Evolutionary conservation across 2,329 filamentous ascomycete species (phyloP), one percentile per base, ranked within the genome.

Genomic region (Alternaria atra): DNA sequence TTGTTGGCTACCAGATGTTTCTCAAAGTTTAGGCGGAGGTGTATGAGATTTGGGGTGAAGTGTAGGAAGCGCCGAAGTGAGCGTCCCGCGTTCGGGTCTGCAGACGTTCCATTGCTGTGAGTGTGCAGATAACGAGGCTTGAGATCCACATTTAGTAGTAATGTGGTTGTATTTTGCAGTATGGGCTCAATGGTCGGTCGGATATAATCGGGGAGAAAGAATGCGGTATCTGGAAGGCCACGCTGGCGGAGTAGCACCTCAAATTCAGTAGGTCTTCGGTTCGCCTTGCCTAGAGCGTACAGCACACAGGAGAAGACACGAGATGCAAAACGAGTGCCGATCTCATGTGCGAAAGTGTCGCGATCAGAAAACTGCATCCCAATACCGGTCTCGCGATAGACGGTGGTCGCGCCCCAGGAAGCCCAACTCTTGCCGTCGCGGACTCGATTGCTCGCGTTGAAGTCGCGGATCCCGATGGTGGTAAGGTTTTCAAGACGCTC

Each of bases 401-500:
- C 77, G 0, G 82, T 84, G 0, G 70, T 71, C 17, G 79, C 74
- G 2, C 87, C 86, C 65, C 88, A 89, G 71, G 86, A 87, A 7
- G 73, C 77, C 88, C 88, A 90, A 1, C 67, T 55, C 13, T 68
- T 60, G 6, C 74, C 76, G 34, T 90, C 88, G 3, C 88, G 84
- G 12, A 69, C 70, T 5, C 87, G 84, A 9, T 73, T 81, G 0
- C 5, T 23, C 0, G 84, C 84, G 68, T 84, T 79, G 74, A 86
- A 89, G 69, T 90, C 86, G 17, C 89, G 84, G 25, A 91, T 77
- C 25, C 86, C 85, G 13, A 91, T 73, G 0, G 82, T 85, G 30
- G 84, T 76, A 5, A 90, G 82, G 55, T 86, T 86, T 0, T 74
- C 70, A 4, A 91, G 79, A 34, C 85, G 83, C 9, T 73, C 68